Conservation (phyloP, 768 basidiomycete species). For the Leccinellum luteum region DNA sequence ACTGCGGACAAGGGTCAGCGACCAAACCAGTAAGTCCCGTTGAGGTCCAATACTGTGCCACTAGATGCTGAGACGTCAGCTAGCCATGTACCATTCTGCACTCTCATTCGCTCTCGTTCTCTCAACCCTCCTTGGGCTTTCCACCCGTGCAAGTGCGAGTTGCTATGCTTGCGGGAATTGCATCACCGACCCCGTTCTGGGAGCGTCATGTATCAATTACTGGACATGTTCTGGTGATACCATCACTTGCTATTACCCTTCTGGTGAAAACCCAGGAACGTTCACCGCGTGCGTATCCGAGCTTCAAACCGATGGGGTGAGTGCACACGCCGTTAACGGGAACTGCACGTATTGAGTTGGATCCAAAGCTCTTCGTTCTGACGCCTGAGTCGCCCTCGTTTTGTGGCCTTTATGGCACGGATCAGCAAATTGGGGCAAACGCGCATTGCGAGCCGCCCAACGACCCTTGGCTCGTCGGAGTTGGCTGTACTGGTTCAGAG, state of each 20-base stretch:
- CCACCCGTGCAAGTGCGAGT: neutral
- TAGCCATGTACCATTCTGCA: neutral
- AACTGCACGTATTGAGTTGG: neutral
- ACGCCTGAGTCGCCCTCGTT: neutral
- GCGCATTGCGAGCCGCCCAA: neutral
- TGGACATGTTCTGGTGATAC: constrained; percentile 4
- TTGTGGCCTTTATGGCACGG: neutral
- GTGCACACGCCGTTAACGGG: neutral
- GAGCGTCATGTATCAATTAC: constrained; percentile 2
- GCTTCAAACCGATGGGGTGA: neutral
- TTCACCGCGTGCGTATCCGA: neutral
- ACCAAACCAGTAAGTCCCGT: neutral
- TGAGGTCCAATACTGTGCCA: neutral
- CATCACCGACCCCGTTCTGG: neutral
- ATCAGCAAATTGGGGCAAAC: neutral
- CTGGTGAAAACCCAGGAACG: neutral
- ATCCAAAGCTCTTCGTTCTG: constrained; percentile 2
- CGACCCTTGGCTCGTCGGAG: neutral
- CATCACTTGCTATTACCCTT: constrained; percentile 8
- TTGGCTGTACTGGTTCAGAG: too few relatives aligned
- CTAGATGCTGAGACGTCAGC: too few relatives aligned
- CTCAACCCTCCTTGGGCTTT: constrained; percentile 1
- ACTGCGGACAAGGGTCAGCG: neutral
- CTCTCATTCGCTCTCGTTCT: neutral
- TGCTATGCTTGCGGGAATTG: constrained; percentile 6